Evolutionary conservation across 108 stramenopile species (phyloP), one percentile per base, ranked within the genome.

Genomic region (Parietichytrium sp.): DNA sequence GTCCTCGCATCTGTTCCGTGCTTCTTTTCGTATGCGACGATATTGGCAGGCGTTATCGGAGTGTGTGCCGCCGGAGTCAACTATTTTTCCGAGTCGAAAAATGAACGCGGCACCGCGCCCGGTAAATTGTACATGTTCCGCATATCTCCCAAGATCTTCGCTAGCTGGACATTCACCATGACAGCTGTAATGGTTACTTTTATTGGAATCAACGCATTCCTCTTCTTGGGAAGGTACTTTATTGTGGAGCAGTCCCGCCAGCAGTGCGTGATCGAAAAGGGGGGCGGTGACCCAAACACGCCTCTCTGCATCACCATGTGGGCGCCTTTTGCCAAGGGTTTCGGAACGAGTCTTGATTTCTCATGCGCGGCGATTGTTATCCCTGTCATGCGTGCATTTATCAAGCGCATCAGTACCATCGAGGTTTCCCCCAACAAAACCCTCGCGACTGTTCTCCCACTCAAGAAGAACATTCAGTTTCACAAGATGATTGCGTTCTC

Each of bases 391-490:
- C 61, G 61, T 10, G 61, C 61, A 6, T 33, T 42, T 13, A n/a
- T 72, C 33, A 72, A 72, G 38, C 61, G 61, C 20, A 47, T 72
- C 61, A 45, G 38, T n/a, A 72, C 36, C 13, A 25, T 72, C 42
- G 61, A 72, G 42, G 61, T 72, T 27, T 10, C 38, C 20, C 61
- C 61, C 6, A 72, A 72, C 61, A 72, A 72, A 20, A 72, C 87
- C 4, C 27, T 88, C 25, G 81, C 87, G 4, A 2, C 31, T n/a
- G 78, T 80, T 48, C 26, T 88, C 1, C 87, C 87, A 4, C 49
- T 88, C 16, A 29, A 51, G 72, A 85, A 85, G 80, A 85, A 83
- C 83, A 61, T 88, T 45, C 80, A 79, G 48, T 85, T 88, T 47
- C 87, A 88, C 83, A 88, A 85, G 53, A 26, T 85, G 42, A 50